phyloP scores from a whole-genome alignment of 129 eudicot genomes.

The Flaveria bidentis region DNA sequence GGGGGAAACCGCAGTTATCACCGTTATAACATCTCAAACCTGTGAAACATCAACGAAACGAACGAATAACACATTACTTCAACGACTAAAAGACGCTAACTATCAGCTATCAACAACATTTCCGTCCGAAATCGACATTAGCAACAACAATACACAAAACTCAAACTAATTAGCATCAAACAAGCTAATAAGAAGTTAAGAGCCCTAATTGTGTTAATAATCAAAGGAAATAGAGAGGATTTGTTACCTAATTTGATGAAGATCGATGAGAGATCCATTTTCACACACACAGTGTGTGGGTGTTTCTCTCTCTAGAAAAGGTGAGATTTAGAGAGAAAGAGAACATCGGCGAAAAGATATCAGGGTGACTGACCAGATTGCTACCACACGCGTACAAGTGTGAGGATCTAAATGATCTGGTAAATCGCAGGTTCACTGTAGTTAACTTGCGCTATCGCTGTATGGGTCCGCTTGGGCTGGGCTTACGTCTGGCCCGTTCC shows the following conservation, averaged over 20 bases:
- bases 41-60: background rate
- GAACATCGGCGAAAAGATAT: slow-evolving; percentile 28
- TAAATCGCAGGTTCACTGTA: slow-evolving; percentile 25
- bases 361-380: slow-evolving; percentile 24
- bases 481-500: background rate
- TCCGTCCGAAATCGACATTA: slow-evolving; percentile 12
- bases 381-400: slow-evolving; percentile 37
- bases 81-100: slow-evolving; percentile 16
- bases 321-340: slow-evolving; percentile 21
- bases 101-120: slow-evolving; percentile 13
- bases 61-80: slow-evolving; percentile 6
- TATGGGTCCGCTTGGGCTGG: background rate
- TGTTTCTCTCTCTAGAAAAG: slow-evolving; percentile 25
- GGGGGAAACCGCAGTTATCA: slow-evolving; percentile 3
- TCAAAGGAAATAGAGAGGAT: background rate
- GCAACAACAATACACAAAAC: background rate
- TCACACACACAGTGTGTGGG: slow-evolving; percentile 26
- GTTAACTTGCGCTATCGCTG: background rate
- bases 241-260: slow-evolving; percentile 27
- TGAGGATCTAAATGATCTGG: slow-evolving; percentile 25
- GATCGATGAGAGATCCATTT: slow-evolving; percentile 28
- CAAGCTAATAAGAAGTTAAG: background rate
- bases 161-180: background rate
- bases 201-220: slow-evolving; percentile 12
- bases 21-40: slow-evolving; percentile 1